These are phyloP conservation scores for Oryza glumipatula DNA, from an alignment of 176 grass and related monocot genomes.

Conservation along the genomic window DNA sequence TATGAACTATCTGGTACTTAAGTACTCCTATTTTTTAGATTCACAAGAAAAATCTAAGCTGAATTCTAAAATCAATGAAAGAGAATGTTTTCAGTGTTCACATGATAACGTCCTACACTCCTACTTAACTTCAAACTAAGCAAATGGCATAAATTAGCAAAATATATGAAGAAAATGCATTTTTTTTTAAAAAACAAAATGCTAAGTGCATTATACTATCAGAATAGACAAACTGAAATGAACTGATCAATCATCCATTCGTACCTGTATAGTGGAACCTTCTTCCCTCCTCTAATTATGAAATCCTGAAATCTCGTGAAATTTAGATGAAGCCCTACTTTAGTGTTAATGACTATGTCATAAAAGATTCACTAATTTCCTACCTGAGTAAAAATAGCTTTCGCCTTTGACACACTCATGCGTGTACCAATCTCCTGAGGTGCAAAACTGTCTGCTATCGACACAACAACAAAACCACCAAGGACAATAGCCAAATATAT, in stretches of 20 bases:
- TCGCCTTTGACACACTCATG: conserved; percentile 73
- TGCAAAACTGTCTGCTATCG: conserved; percentile 94
- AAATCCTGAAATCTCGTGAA: conserved; percentile 71
- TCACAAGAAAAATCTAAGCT: background rate
- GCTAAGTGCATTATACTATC: conserved; percentile 11
- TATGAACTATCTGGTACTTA: background rate
- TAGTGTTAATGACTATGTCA: background rate
- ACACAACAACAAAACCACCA: conserved; percentile 88
- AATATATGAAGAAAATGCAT: background rate
- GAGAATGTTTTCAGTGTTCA: conserved; percentile 6
- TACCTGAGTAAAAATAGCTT: conserved; percentile 93
- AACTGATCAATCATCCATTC: conserved; percentile 42
- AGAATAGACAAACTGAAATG: background rate
- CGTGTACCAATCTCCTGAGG: conserved; percentile 75
- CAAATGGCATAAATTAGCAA: background rate
- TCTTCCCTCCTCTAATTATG: conserved; percentile 84
- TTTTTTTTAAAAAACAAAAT: background rate
- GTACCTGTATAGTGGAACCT: conserved; percentile 94
- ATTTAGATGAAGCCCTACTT: conserved; percentile 12
- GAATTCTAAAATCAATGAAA: background rate
- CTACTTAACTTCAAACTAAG: background rate
- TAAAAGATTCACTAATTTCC: background rate
- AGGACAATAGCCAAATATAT: conserved; percentile 87
- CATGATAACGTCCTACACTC: background rate
- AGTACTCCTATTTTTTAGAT: background rate